Evolutionary conservation across 2,329 filamentous ascomycete species (phyloP).

Genomic region (Apiospora pterosperma): DNA sequence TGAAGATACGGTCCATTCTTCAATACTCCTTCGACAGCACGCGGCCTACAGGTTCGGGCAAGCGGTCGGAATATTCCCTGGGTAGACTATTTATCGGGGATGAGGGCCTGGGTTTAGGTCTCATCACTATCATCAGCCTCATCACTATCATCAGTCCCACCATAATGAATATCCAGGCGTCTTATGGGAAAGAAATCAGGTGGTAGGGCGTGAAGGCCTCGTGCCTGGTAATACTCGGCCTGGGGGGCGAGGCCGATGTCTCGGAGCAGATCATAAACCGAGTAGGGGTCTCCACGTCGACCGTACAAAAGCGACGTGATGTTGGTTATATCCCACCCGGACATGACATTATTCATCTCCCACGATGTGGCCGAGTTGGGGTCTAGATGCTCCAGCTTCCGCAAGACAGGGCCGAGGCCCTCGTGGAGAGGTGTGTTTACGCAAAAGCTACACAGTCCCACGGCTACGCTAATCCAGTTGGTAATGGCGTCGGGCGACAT

Average conservation of each 20-base stretch:
- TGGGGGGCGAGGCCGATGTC: background rate
- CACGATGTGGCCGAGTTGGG: slow-evolving; percentile 1
- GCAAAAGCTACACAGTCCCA: background rate
- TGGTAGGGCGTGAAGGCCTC: slow-evolving; percentile 3
- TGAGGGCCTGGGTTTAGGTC: background rate
- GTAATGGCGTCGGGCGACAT: slow-evolving; percentile 4
- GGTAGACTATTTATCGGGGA: background rate
- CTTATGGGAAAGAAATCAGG: background rate
- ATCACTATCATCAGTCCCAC: background rate
- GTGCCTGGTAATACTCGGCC: slow-evolving; percentile 3
- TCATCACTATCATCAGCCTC: background rate
- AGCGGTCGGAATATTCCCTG: background rate
- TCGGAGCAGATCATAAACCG: slow-evolving; percentile 7
- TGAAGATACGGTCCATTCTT: no score
- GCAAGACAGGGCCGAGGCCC: background rate
- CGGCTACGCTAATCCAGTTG: slow-evolving; percentile 4
- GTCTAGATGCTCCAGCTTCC: background rate
- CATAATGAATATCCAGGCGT: background rate
- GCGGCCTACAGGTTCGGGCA: background rate
- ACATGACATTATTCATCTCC: background rate
- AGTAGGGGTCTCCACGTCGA: background rate
- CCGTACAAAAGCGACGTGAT: background rate
- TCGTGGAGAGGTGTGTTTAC: background rate
- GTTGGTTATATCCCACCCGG: background rate
- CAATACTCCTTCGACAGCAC: background rate